phyloP scores from a whole-genome alignment of 2,329 filamentous ascomycete genomes.

The Pyrenochaeta sp. region DNA sequence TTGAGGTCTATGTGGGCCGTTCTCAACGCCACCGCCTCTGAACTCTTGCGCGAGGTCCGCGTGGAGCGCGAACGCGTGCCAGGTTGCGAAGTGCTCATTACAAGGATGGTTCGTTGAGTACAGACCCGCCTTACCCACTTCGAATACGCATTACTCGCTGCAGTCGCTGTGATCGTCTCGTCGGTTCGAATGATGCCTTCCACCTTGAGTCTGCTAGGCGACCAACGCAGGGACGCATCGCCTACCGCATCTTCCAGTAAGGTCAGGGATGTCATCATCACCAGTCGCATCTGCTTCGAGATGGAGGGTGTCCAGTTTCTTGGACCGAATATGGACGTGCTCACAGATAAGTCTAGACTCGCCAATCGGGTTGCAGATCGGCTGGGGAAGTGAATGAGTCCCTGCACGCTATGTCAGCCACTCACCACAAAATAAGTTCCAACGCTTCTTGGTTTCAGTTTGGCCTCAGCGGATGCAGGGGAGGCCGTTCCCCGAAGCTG shows the following conservation, averaged over 20 bases:
- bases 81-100: slow-evolving; percentile 17
- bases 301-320: slow-evolving; percentile 19
- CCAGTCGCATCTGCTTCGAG: slow-evolving; percentile 22
- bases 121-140: slow-evolving; percentile 26
- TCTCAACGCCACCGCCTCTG: slow-evolving; percentile 24
- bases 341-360: slow-evolving; percentile 33
- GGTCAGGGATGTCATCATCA: slow-evolving; percentile 12
- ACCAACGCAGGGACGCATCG: slow-evolving; percentile 20
- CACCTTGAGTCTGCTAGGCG: not conserved
- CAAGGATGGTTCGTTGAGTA: slow-evolving; percentile 31
- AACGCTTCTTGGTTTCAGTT: slow-evolving; percentile 30
- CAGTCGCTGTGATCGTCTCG: not conserved
- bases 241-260: slow-evolving; percentile 9
- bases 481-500: slow-evolving; percentile 37
- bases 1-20: slow-evolving; percentile 19
- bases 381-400: slow-evolving; percentile 26
- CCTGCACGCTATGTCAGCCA: slow-evolving; percentile 39
- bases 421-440: slow-evolving; percentile 31
- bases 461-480: slow-evolving; percentile 44
- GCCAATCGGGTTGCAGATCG: slow-evolving; percentile 47
- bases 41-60: slow-evolving; percentile 26
- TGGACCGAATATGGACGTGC: slow-evolving; percentile 27
- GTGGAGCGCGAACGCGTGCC: slow-evolving; percentile 29
- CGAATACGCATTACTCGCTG: slow-evolving; percentile 11
- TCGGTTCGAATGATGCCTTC: slow-evolving; percentile 2